A percentile compares a stretch with the other conserved stretches of the same genome.
Conservation (phyloP, 164 flowering plant genomes). For the Magnolia kwangsiensis region DNA sequence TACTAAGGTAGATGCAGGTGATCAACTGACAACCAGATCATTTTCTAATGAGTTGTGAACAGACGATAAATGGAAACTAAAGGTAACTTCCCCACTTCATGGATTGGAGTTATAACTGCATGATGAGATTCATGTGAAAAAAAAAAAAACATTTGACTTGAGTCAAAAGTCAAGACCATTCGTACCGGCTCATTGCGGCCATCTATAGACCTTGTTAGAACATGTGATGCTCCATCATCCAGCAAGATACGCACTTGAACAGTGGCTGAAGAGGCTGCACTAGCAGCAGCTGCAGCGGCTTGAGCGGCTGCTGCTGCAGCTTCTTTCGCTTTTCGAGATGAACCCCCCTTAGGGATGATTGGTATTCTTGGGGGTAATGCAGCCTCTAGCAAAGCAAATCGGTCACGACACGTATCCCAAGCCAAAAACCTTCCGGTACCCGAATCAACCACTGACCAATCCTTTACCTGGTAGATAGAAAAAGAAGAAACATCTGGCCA, state of each 20-base stretch:
- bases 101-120: no score
- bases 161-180: background rate
- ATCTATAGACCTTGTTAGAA: conserved; percentile 80
- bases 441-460: conserved; percentile 97
- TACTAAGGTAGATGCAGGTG: no score
- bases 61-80: no score
- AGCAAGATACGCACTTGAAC: conserved; percentile 94
- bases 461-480: conserved; percentile 86
- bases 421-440: conserved; percentile 97
- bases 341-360: conserved; percentile 73
- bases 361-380: conserved; percentile 78
- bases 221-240: conserved; percentile 96
- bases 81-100: no score
- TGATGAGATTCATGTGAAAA: background rate
- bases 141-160: background rate
- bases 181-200: conserved; percentile 87
- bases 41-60: no score
- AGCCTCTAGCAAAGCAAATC: conserved; percentile 92
- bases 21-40: no score
- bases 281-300: conserved; percentile 94
- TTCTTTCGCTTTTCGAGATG: conserved; percentile 94
- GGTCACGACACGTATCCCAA: conserved; percentile 96
- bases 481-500: conserved; percentile 99
- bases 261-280: conserved; percentile 78
- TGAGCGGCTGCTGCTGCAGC: conserved; percentile 97